These are phyloP conservation scores for Fragosphaeria purpurea DNA, from an alignment of 2,329 filamentous ascomycete genomes.

Conservation along the genomic window DNA sequence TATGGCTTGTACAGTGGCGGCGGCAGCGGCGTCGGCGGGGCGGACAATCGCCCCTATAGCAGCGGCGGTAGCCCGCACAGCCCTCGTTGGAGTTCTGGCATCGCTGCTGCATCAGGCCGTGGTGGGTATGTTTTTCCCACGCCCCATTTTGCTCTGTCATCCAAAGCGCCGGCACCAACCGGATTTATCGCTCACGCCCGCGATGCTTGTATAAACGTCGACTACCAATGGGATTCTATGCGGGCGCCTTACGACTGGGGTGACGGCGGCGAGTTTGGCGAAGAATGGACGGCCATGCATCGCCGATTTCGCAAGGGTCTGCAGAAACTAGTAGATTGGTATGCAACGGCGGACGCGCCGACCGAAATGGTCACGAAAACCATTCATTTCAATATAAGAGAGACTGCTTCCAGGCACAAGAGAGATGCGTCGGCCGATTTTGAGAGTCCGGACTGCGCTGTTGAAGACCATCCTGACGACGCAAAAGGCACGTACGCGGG, in stretches of 20 bases:
- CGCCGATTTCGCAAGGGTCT: constrained; percentile 74
- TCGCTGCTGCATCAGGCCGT: constrained; percentile 17
- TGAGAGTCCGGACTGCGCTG: constrained; percentile 23
- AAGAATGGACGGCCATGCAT: constrained; percentile 97
- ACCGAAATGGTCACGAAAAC: constrained; percentile 41
- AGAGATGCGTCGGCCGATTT: neutral
- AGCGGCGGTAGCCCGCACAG: constrained; percentile 11
- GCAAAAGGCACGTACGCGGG: neutral
- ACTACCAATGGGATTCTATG: constrained; percentile 95
- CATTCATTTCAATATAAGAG: constrained; percentile 12
- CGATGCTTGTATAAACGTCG: constrained; percentile 75
- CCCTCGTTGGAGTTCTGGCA: neutral
- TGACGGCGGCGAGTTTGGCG: constrained; percentile 74
- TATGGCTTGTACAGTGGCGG: constrained; percentile 8
- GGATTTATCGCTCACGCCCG: constrained; percentile 87
- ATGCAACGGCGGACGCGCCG: constrained; percentile 45
- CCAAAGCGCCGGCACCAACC: constrained; percentile 68
- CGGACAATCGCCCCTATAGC: constrained; percentile 14
- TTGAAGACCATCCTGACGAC: constrained; percentile 9
- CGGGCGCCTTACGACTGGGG: constrained; percentile 70
- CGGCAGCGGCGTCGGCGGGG: too few species aligned
- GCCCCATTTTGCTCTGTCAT: constrained; percentile 74
- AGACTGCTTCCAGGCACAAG: neutral
- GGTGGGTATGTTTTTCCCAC: constrained; percentile 59
- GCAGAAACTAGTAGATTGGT: constrained; percentile 75